Evolutionary conservation across 768 basidiomycete species (phyloP).

Genomic region (Auriscalpium microsporum): DNA sequence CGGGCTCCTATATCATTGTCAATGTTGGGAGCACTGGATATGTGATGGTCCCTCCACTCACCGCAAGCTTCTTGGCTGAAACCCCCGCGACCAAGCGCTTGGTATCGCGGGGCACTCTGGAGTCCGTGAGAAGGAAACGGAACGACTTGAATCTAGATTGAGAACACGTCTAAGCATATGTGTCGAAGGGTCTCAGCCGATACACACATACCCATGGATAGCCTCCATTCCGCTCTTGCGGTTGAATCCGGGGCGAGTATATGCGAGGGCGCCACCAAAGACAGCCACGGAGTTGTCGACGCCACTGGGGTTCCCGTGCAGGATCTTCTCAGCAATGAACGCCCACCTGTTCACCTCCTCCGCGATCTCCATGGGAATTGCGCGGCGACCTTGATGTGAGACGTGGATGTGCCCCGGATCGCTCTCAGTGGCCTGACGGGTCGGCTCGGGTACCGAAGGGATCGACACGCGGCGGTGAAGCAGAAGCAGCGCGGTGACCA

Average conservation of each 20-base stretch:
- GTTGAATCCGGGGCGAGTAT: slow-evolving; percentile 73
- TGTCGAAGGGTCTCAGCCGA: background rate
- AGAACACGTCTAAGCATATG: slow-evolving; percentile 1
- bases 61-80: slow-evolving; percentile 54
- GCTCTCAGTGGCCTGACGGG: slow-evolving; percentile 21
- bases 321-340: slow-evolving; percentile 89
- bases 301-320: slow-evolving; percentile 96
- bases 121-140: slow-evolving; percentile 86
- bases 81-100: slow-evolving; percentile 93
- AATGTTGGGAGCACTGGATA: background rate
- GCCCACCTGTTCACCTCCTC: slow-evolving; percentile 89
- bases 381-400: slow-evolving; percentile 56
- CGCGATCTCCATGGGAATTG: slow-evolving; percentile 53
- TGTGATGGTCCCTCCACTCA: slow-evolving; percentile 25
- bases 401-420: slow-evolving; percentile 50
- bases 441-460: slow-evolving; percentile 42
- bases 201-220: slow-evolving; percentile 60
- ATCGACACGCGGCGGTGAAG: slow-evolving; percentile 59
- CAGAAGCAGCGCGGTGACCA: slow-evolving; percentile 72
- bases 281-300: slow-evolving; percentile 94
- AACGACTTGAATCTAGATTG: slow-evolving; percentile 76
- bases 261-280: slow-evolving; percentile 87
- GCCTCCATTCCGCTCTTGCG: slow-evolving; percentile 76
- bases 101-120: slow-evolving; percentile 87
- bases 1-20: slow-evolving; percentile 57